Percentiles rank a stretch among this genome's conserved stretches.
Evolutionary conservation across 495 filamentous ascomycete species (phyloP).

Genomic region (Aspergillus conjunctus): DNA sequence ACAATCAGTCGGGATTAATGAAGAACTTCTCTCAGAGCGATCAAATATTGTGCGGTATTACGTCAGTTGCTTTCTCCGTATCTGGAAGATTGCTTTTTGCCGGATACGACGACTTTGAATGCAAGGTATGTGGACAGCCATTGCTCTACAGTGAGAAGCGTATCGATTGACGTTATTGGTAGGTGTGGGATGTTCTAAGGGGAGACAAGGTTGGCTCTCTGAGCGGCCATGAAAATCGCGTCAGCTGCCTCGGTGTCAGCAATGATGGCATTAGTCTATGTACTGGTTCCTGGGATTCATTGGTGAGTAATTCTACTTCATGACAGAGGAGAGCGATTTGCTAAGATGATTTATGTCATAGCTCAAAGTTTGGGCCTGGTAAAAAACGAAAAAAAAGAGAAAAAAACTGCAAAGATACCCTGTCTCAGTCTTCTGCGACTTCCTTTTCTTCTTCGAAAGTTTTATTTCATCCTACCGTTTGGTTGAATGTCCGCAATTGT

Average conservation of each 20-base stretch:
- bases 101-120: constrained; percentile 98
- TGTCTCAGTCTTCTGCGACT: constrained; percentile 49
- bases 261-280: constrained; percentile 99
- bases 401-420: constrained; percentile 49
- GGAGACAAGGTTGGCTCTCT: constrained; percentile 96
- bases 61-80: constrained; percentile 96
- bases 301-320: constrained; percentile 62
- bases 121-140: constrained; percentile 68
- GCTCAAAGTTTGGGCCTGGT: constrained; percentile 90
- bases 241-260: constrained; percentile 97
- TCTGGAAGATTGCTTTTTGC: constrained; percentile 95
- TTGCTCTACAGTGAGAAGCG: not conserved
- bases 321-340: not conserved
- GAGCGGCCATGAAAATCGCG: constrained; percentile 96
- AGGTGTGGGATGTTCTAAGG: constrained; percentile 98
- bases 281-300: constrained; percentile 98
- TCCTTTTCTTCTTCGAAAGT: constrained; percentile 37
- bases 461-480: constrained; percentile 35
- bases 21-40: constrained; percentile 66
- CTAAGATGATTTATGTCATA: constrained; percentile 37
- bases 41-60: constrained; percentile 96
- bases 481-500: constrained; percentile 46
- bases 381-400: constrained; percentile 37
- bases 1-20: constrained; percentile 13
- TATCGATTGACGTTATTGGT: constrained; percentile 17